Base-by-base conservation (phyloP, 768 basidiomycete species). In the Sarcodon aspratus region DNA sequence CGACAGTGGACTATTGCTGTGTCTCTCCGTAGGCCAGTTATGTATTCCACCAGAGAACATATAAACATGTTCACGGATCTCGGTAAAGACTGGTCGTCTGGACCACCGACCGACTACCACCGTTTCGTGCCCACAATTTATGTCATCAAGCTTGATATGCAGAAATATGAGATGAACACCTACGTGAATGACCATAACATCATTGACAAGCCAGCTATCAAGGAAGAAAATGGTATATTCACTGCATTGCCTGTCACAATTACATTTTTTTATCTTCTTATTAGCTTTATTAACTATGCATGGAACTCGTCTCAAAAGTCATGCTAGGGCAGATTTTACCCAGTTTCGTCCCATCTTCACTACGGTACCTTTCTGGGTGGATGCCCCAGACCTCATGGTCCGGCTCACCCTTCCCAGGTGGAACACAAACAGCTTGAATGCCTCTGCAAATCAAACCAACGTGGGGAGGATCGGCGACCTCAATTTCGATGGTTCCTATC, bases 111-210 rank as follows among this genome's bases (percentile, higher is more conserved):
- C 33, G 84, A 91, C 59, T 87, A 82, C 61, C 70, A 82, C 52
- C 82, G 80, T 43, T 98, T 93, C 62, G 72, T 92, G 17, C 94
- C 95, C 0, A 90, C 77, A 62, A 59, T 80, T 7, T 98, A 98
- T 64, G 63, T 63, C 12, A 64, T 94, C 54, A 71, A 83, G 45
- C 54, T 96, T 44, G 73, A 80, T 49, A 63, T 97, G 50, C 72
- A 81, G 59, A 80, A 90, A 57, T 94, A 81, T 63, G 74, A 78
- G 50, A 60, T 95, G 45, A 84, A 85, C 55, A 61, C 88, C 21
- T 94, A 89, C 59, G 79, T 88, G 46, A 98, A 98, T 59, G 95
- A 98, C 63, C 91, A 92, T 59, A 98, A 98, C 59, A 90, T 98
- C 59, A 87, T 98, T 45, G 91, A 96, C 68, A 87, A 85, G 52